Evolutionary conservation across 768 basidiomycete species (phyloP), one percentile per base, ranked within the genome.

Genomic region (Suillus paluster): DNA sequence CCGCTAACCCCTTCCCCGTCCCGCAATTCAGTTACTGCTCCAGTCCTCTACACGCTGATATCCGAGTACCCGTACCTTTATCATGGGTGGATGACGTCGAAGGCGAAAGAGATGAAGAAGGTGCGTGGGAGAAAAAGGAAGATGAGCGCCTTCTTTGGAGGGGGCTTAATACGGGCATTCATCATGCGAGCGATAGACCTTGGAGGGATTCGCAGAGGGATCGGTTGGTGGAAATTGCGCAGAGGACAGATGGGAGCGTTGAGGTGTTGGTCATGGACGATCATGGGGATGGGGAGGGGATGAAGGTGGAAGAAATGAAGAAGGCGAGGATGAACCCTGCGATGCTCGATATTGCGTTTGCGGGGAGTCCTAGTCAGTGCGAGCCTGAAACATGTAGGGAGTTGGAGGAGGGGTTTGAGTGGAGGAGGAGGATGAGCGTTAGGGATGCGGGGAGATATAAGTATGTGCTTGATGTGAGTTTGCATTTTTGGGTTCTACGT

Each of bases 121-220:
- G 23, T 8, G 79, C 78, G 0, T 91, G 86, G 82, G 82, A 85
- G n/a, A 79, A 85, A n/a, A 91, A 87, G 75, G 48, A 73, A 4
- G 82, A 89, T 70, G 83, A 87, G 67, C 76, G 83, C 7, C 68
- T 90, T 21, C 76, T 88, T 57, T 91, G 90, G 90, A 79, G 90
- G 56, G 90, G 90, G 9, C 81, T 83, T 41, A 88, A 84, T 52
- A 90, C 89, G 0, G 90, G 89, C 19, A 86, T 84, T 30, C 73
- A 65, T 56, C 77, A 83, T 57, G 67, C 71, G 23, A 60, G 64
- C 6, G 65, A 67, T 8, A 78, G 76, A 10, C 76, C 77, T 1
- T 87, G 86, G 86, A 65, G 75, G 63, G 69, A 74, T 25, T 77
- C 82, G 15, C 86, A 87, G 63, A 73, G 86, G 3, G 68, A 80